Conservation (phyloP, 139 green algal species). For the Yamagishiella unicocca region DNA sequence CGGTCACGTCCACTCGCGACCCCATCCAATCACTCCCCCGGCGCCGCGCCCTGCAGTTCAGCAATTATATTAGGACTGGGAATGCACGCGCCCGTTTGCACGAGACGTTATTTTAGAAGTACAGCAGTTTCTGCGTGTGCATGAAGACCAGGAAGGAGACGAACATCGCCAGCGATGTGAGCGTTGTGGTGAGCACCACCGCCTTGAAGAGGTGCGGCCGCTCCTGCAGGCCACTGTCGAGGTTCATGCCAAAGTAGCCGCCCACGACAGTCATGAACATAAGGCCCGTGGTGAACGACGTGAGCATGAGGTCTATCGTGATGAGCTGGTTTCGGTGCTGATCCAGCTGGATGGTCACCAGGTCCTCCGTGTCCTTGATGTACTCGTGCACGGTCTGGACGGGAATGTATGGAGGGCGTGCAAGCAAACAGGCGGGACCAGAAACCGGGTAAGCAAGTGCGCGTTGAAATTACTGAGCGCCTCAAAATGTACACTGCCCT, state of each 20-base stretch:
- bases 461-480: too few species aligned
- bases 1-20: too few species aligned
- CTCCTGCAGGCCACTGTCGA: constrained; percentile 54
- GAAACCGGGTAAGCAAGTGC: too few species aligned
- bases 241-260: constrained; percentile 91
- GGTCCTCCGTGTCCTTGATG: constrained; percentile 95
- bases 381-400: constrained; percentile 85
- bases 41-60: too few species aligned
- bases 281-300: constrained; percentile 66
- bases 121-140: constrained; percentile 30
- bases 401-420: background rate
- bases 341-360: constrained; percentile 93
- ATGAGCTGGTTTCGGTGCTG: constrained; percentile 89
- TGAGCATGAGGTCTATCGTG: constrained; percentile 84
- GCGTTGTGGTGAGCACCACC: constrained; percentile 10
- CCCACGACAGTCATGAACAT: constrained; percentile 69
- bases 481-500: too few species aligned
- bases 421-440: too few species aligned
- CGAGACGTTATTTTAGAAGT: background rate
- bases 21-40: too few species aligned
- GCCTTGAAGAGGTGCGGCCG: background rate
- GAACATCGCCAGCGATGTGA: background rate
- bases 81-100: too few species aligned
- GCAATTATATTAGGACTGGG: too few species aligned
- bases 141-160: constrained; percentile 23